phyloP scores from a whole-genome alignment of 495 filamentous ascomycete genomes.

The Hyaloscypha variabilis region DNA sequence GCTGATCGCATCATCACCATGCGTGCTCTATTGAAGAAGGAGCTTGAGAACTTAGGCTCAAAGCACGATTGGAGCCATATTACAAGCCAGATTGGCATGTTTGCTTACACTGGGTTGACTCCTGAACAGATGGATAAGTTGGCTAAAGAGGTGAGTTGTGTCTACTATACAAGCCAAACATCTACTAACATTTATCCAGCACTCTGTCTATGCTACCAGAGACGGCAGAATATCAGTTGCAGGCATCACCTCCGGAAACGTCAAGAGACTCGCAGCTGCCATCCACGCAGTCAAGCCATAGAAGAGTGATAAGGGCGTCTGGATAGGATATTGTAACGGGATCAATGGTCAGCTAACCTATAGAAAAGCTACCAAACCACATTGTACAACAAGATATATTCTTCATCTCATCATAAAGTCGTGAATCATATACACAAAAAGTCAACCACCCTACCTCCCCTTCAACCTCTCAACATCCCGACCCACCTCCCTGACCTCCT shows the following conservation, averaged over 20 bases:
- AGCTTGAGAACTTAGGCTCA: slow-evolving; percentile 90
- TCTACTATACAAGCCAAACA: not conserved
- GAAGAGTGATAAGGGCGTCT: slow-evolving; percentile 16
- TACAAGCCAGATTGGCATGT: slow-evolving; percentile 98
- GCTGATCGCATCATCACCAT: slow-evolving; percentile 98
- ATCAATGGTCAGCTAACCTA: slow-evolving; percentile 15
- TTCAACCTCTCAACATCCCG: slow-evolving; percentile 58
- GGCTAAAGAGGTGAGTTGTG: slow-evolving; percentile 76
- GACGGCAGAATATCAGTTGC: slow-evolving; percentile 98
- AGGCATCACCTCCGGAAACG: slow-evolving; percentile 91
- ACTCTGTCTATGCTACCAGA: slow-evolving; percentile 97
- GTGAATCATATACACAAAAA: not conserved
- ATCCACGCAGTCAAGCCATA: slow-evolving; percentile 89
- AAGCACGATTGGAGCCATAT: slow-evolving; percentile 99
- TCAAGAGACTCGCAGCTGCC: slow-evolving; percentile 88
- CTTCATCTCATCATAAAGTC: not conserved
- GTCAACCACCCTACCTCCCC: slow-evolving; percentile 19
- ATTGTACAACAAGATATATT: not conserved
- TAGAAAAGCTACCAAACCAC: not conserved
- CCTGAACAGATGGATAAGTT: slow-evolving; percentile 91
- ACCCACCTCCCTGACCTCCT: slow-evolving; percentile 55
- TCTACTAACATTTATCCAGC: slow-evolving; percentile 44
- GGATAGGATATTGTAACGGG: slow-evolving; percentile 9
- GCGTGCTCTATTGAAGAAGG: slow-evolving; percentile 88
- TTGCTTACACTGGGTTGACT: slow-evolving; percentile 93